Percentiles rank a stretch among this genome's conserved stretches.
Conservation (phyloP, 805 yeast genomes). For the Saccharomycopsis vini region DNA sequence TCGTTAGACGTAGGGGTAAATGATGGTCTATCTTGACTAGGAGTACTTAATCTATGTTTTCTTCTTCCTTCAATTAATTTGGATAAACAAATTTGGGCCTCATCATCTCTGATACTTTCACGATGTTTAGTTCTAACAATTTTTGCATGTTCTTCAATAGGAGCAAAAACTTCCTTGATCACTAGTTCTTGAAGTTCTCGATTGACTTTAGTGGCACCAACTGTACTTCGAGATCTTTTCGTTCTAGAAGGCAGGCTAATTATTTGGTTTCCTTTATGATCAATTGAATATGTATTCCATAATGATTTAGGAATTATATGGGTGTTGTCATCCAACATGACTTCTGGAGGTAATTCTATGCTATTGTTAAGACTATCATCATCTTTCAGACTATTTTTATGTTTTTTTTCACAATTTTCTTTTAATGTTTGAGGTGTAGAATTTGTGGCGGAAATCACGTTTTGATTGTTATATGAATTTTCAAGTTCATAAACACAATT, state of each 20-base stretch:
- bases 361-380: conserved; percentile 19
- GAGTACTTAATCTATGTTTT: conserved; percentile 1
- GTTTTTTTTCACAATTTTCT: no score
- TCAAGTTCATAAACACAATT: conserved; percentile 24
- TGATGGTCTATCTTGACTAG: background rate
- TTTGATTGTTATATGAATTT: background rate
- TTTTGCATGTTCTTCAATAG: conserved; percentile 30
- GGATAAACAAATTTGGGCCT: background rate
- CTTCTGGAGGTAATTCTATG: conserved; percentile 61
- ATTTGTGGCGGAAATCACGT: no score
- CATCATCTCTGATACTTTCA: background rate
- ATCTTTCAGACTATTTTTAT: conserved; percentile 3
- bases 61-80: background rate
- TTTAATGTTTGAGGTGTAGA: no score
- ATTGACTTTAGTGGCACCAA: conserved; percentile 61
- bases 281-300: conserved; percentile 48
- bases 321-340: conserved; percentile 81
- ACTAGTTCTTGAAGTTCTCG: conserved; percentile 64
- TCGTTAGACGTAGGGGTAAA: no score
- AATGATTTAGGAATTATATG: conserved; percentile 84
- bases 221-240: background rate
- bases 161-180: conserved; percentile 63
- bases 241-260: background rate
- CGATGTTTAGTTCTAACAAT: conserved; percentile 18
- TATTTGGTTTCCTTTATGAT: background rate